A percentile compares a stretch with the other conserved stretches of the same genome.
These are phyloP conservation scores for Arabis alpina DNA, from an alignment of 345 rosid species.

Conservation along the genomic window DNA sequence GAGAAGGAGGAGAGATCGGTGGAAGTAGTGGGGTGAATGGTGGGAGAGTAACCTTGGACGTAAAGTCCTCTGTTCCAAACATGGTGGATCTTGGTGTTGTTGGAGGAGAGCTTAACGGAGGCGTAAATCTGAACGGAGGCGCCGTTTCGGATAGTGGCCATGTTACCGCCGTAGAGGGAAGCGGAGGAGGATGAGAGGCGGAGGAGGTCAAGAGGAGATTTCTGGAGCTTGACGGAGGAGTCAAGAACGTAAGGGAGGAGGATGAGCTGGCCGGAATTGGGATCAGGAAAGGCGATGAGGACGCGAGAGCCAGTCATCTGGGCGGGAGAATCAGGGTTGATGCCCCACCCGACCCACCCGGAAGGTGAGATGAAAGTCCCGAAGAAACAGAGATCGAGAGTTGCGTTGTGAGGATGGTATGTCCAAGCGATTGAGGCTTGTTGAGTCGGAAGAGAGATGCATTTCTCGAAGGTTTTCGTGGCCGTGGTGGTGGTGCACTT, in stretches of 20 bases:
- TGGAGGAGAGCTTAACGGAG: constrained; percentile 59
- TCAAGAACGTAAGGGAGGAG: constrained; percentile 79
- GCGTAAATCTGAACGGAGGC: constrained; percentile 82
- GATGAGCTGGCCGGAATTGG: constrained; percentile 78
- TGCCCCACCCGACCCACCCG: constrained; percentile 96
- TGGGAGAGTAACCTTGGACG: constrained; percentile 96
- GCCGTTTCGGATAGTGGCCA: constrained; percentile 86
- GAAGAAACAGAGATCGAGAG: constrained; percentile 84
- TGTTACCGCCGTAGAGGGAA: constrained; percentile 77
- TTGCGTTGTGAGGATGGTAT: constrained; percentile 74
- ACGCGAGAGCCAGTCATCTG: constrained; percentile 92
- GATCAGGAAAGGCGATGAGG: constrained; percentile 86
- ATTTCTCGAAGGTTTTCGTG: constrained; percentile 67
- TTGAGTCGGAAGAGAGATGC: constrained; percentile 83
- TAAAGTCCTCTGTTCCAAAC: constrained; percentile 98
- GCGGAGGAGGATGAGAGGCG: constrained; percentile 80
- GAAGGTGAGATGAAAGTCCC: constrained; percentile 96
- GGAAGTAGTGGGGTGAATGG: constrained; percentile 90
- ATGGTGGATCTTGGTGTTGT: constrained; percentile 72
- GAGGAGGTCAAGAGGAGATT: constrained; percentile 68
- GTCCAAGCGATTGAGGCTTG: constrained; percentile 97
- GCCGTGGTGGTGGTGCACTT: constrained; percentile 67
- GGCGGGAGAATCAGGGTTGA: constrained; percentile 63
- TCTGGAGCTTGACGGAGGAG: constrained; percentile 86
- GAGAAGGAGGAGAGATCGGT: constrained; percentile 79